phyloP scores from a whole-genome alignment of 805 yeast genomes.

The Teunomyces kruisii region DNA sequence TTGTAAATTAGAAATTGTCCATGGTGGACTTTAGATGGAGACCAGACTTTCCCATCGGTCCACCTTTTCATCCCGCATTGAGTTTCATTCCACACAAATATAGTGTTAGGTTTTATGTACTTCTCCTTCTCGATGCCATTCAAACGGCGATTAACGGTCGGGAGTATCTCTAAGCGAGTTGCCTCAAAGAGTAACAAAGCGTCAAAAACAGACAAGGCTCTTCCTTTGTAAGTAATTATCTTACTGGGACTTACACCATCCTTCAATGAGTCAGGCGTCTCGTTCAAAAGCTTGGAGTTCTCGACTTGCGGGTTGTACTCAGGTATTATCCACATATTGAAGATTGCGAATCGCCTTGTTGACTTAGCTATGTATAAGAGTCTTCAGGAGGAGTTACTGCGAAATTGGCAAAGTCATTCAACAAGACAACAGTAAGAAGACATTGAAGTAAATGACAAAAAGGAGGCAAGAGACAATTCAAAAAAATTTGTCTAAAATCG shows the following conservation, averaged over 20 bases:
- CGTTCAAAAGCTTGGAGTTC: neutral
- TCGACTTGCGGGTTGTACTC: conserved; percentile 7
- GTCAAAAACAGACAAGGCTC: conserved; percentile 55
- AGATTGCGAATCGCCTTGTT: neutral
- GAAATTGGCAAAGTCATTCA: neutral
- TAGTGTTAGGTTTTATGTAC: conserved; percentile 55
- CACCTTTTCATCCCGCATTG: conserved; percentile 73
- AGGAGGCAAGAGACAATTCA: conserved; percentile 1
- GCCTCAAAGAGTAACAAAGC: conserved; percentile 69
- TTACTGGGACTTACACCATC: neutral
- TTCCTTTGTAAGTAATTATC: conserved; percentile 53
- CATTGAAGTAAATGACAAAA: conserved; percentile 3
- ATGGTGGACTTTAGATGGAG: conserved; percentile 59
- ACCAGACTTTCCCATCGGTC: conserved; percentile 78
- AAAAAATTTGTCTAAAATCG: conserved; percentile 1
- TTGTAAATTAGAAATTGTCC: conserved; percentile 43
- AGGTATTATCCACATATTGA: conserved; percentile 7
- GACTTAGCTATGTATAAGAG: neutral
- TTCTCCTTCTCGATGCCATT: conserved; percentile 51
- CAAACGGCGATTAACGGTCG: conserved; percentile 59
- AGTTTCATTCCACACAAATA: conserved; percentile 71
- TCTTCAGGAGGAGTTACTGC: neutral
- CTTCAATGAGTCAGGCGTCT: neutral
- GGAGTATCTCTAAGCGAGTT: conserved; percentile 53
- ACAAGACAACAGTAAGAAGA: neutral